Percentiles rank a stretch among this genome's conserved stretches.
These are phyloP conservation scores for Arthrinium puccinioides DNA, from an alignment of 2,329 filamentous ascomycete genomes.

Conservation along the genomic window DNA sequence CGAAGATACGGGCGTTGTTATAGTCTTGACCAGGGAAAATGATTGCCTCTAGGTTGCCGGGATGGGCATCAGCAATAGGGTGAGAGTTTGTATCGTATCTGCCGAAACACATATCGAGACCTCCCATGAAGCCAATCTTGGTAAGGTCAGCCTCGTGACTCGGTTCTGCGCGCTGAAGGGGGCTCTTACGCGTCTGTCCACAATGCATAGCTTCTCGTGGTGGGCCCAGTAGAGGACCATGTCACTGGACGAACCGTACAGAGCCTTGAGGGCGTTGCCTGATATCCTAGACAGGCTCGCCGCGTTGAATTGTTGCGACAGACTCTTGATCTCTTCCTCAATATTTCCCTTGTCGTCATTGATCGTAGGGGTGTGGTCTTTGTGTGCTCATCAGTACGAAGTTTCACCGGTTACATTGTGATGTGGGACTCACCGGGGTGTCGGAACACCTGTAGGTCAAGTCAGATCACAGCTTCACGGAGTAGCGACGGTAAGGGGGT, in stretches of 20 bases:
- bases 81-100: slow-evolving; percentile 38
- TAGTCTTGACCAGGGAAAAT: slow-evolving; percentile 88
- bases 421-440: no score
- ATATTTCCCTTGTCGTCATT: slow-evolving; percentile 63
- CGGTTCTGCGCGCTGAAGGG: no score
- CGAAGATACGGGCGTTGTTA: slow-evolving; percentile 81
- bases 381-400: no score
- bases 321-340: slow-evolving; percentile 47
- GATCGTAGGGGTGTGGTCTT: slow-evolving; percentile 72
- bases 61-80: slow-evolving; percentile 77
- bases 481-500: no score
- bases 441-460: slow-evolving; percentile 69
- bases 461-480: not conserved
- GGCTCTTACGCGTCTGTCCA: no score
- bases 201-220: slow-evolving; percentile 81
- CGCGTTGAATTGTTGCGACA: slow-evolving; percentile 25
- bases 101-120: slow-evolving; percentile 62
- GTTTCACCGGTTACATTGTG: no score
- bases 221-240: slow-evolving; percentile 90
- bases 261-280: slow-evolving; percentile 63
- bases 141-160: no score
- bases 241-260: slow-evolving; percentile 77
- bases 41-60: slow-evolving; percentile 65
- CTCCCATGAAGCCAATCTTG: slow-evolving; percentile 82
- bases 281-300: slow-evolving; percentile 58